Base-by-base conservation (phyloP, 768 basidiomycete species). In the Gymnopilus junonius region DNA sequence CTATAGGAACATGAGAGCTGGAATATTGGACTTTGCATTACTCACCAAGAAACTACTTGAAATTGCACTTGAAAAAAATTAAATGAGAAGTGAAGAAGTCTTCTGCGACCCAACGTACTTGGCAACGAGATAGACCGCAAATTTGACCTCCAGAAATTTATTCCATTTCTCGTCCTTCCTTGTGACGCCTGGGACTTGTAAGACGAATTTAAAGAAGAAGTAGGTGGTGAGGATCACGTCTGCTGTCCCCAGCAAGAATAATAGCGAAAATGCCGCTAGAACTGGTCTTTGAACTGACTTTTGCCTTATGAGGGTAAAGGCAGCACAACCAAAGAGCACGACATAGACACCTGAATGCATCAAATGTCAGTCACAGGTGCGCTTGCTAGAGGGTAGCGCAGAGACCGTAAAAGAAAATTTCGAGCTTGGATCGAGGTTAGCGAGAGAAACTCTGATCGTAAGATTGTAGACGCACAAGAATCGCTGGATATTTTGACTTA, bases 401-500 rank as follows among this genome's bases (percentile, higher is more conserved):
- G 61, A 23, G 55, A 66, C 71, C 71, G 50, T 69, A 72, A 25
- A 72, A 55, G 50, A 70, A 72, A 6, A 64, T 66, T 29, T 69
- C 63, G 12, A 72, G 59, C 69, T 72, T 59, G 2, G 40, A 23
- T 25, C 27, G 15, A 55, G 35, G 31, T 55, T 53, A 55, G 43
- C 23, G 43, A 50, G 42, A 25, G 37, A n/a, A 42, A 40, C 17
- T 15, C 14, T 14, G 8, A 34, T 14, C 54, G 40, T 56, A 58
- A 37, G 31, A 60, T 17, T 31, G 40, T 58, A 11, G 14, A 69
- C 71, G 35, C 56, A 72, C 71, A 32, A 72, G 34, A 29, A 72
- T 72, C 6, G 69, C 71, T 25, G 69, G 68, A 48, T 65, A 70
- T 55, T 65, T 69, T 42, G 68, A 67, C 37, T 58, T 68, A n/a